Percentiles rank a stretch among this genome's conserved stretches.
These are phyloP conservation scores for Pyrenula aspistea DNA, from an alignment of 495 filamentous ascomycete genomes.

Conservation along the genomic window DNA sequence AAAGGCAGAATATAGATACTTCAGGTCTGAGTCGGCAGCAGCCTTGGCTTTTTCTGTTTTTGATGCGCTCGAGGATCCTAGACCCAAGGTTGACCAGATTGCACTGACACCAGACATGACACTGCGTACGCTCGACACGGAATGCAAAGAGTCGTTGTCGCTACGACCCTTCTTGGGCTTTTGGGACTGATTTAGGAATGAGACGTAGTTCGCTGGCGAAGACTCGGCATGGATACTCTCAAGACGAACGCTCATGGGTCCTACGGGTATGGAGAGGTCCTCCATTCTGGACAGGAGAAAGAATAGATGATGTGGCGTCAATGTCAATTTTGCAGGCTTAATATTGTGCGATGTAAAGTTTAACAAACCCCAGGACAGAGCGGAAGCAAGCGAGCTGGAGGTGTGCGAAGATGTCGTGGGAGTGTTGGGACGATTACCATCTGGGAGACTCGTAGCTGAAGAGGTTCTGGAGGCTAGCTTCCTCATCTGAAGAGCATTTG, in stretches of 20 bases:
- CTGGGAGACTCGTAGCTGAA: slow-evolving; percentile 39
- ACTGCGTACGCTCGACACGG: slow-evolving; percentile 91
- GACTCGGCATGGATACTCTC: slow-evolving; percentile 88
- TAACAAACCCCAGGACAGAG: slow-evolving; percentile 73
- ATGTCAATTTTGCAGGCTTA: slow-evolving; percentile 80
- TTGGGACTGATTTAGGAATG: slow-evolving; percentile 75
- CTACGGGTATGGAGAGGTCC: slow-evolving; percentile 77
- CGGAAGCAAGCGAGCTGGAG: slow-evolving; percentile 61
- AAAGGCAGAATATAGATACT: slow-evolving; percentile 94
- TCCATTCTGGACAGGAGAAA: slow-evolving; percentile 91
- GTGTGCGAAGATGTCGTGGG: slow-evolving; percentile 40
- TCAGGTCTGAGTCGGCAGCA: slow-evolving; percentile 71
- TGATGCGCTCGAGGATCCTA: slow-evolving; percentile 60
- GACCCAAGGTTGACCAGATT: slow-evolving; percentile 78
- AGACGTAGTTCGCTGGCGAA: slow-evolving; percentile 85
- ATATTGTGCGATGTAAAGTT: slow-evolving; percentile 72
- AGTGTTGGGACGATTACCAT: slow-evolving; percentile 25
- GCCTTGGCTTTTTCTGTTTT: slow-evolving; percentile 80
- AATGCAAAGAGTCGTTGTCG: slow-evolving; percentile 84
- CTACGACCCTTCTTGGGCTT: slow-evolving; percentile 56
- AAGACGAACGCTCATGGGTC: slow-evolving; percentile 88
- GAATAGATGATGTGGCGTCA: slow-evolving; percentile 96
- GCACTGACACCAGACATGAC: slow-evolving; percentile 93
- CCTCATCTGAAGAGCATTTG: slow-evolving; percentile 82
- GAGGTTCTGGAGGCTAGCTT: slow-evolving; percentile 57